Base-by-base conservation (phyloP, 345 rosid genomes). In the Eucalyptus polybractea region DNA sequence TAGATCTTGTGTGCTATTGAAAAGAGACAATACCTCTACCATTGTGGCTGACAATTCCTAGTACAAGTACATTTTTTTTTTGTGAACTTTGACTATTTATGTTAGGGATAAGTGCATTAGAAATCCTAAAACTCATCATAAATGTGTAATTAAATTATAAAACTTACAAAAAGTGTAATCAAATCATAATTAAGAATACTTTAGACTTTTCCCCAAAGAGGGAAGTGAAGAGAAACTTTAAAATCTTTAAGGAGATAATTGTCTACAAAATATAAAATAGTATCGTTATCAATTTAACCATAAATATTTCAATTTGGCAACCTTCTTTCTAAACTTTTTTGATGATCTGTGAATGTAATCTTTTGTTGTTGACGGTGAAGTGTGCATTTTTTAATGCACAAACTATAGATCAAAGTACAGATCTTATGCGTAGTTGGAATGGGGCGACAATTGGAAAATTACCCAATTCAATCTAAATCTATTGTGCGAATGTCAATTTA, bases 11-110 rank as follows among this genome's bases (percentile, higher is more conserved):
- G 11, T 8, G 12, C 29, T 56, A 15, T 67, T n/a, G 22, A 65
- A 67, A 67, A 0, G 11, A 1, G 6, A n/a, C 2, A 15, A 67
- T 7, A 67, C 1, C 0, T 87, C 1, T 67, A n/a, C 3, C 1
- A 0, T 31, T 1, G 21, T 67, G 0, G 40, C 4, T 4, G 3
- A 67, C 22, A n/a, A 3, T 15, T 67, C 40, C 6, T 67, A 7
- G 5, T 67, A 15, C 11, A 8, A n/a, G 5, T 67, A 15, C 19
- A 31, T 15, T 67, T 31, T 58, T 47, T 49, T 62, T 67, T 67
- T 7, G 5, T 67, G 6, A 17, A 33, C 6, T 67, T 67, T 31
- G 6, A 15, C 3, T 67, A 67, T 15, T 15, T 31, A 56, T 24
- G 29, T 56, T 24, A 56, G 62, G 3, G 0, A 56, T 4, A 24